These are phyloP conservation scores for Trichophyton verrucosum DNA, from an alignment of 2,329 filamentous ascomycete genomes.

Conservation along the genomic window DNA sequence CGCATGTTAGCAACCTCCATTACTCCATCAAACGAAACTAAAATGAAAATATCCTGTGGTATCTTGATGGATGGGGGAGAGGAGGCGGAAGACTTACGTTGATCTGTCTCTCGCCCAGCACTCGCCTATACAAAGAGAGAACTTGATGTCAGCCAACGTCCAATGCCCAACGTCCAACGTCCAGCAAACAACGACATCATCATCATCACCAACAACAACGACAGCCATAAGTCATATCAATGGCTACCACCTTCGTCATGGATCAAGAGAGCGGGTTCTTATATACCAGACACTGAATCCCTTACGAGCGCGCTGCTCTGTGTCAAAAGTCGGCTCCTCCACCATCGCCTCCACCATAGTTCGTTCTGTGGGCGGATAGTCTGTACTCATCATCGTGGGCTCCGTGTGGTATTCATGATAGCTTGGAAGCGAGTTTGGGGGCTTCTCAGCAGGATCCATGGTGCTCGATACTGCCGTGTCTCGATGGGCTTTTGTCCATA, in stretches of 20 bases:
- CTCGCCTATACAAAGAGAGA: conserved; percentile 23
- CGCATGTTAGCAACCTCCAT: neutral
- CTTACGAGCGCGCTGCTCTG: conserved; percentile 10
- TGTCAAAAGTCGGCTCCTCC: conserved; percentile 11
- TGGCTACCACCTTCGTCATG: neutral
- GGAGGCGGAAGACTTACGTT: conserved; percentile 17
- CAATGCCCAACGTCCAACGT: neutral
- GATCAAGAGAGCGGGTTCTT: neutral
- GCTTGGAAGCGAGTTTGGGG: conserved; percentile 2
- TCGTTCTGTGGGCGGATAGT: conserved; percentile 2
- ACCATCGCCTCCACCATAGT: conserved; percentile 12
- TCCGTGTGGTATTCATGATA: conserved; percentile 10
- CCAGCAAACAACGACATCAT: too few species aligned
- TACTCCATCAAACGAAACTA: neutral
- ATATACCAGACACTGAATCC: conserved; percentile 15
- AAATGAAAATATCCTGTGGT: too few species aligned
- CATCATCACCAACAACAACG: neutral
- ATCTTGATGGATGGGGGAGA: neutral
- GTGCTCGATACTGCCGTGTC: neutral
- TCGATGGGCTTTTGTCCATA: neutral
- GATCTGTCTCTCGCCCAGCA: conserved; percentile 31
- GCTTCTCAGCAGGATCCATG: conserved; percentile 9
- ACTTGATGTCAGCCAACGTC: neutral
- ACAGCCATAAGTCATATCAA: neutral
- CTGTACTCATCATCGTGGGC: conserved; percentile 6